These are phyloP conservation scores for Blepharisma japonicum DNA, from an alignment of 73 alveolate species.

Conservation along the genomic window DNA sequence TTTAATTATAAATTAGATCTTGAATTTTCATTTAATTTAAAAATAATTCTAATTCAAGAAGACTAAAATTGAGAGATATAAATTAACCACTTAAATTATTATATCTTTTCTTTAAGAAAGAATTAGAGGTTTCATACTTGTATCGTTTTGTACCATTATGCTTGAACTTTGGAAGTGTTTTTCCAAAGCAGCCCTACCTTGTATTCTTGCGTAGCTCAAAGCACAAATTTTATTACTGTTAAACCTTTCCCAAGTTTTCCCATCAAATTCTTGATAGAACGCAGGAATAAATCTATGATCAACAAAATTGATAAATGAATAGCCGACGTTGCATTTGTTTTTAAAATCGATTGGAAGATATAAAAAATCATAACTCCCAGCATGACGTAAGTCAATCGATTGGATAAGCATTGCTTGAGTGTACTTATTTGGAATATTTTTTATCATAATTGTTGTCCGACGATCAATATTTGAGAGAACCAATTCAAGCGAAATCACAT, in stretches of 20 bases:
- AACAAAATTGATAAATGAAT: slow-evolving; percentile 78
- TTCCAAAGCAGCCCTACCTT: slow-evolving; percentile 46
- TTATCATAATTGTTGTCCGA: slow-evolving; percentile 69
- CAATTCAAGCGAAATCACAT: too few relatives aligned
- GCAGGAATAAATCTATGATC: slow-evolving; percentile 55
- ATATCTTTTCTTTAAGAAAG: slow-evolving; percentile 12
- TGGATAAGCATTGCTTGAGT: slow-evolving; percentile 34
- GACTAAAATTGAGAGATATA: too few relatives aligned
- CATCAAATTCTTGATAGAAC: slow-evolving; percentile 69
- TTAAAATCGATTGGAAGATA: slow-evolving; percentile 44
- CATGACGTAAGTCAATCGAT: slow-evolving; percentile 28
- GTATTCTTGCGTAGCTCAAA: slow-evolving; percentile 58
- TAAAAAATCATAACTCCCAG: slow-evolving; percentile 32
- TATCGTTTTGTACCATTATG: slow-evolving; percentile 31
- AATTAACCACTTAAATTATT: too few relatives aligned
- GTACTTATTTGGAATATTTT: slow-evolving; percentile 79
- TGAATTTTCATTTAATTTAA: too few relatives aligned
- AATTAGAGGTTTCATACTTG: slow-evolving; percentile 14
- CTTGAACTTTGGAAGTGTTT: slow-evolving; percentile 58
- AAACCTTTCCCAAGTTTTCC: slow-evolving; percentile 70
- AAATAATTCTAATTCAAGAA: too few relatives aligned
- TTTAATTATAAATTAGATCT: too few relatives aligned
- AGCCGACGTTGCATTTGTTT: slow-evolving; percentile 85
- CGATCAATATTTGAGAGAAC: too few relatives aligned
- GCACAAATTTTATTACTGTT: slow-evolving; percentile 53